Evolutionary conservation across 148 eudicot genomes (phyloP).

Genomic region (Pharnaceum exiguum): DNA sequence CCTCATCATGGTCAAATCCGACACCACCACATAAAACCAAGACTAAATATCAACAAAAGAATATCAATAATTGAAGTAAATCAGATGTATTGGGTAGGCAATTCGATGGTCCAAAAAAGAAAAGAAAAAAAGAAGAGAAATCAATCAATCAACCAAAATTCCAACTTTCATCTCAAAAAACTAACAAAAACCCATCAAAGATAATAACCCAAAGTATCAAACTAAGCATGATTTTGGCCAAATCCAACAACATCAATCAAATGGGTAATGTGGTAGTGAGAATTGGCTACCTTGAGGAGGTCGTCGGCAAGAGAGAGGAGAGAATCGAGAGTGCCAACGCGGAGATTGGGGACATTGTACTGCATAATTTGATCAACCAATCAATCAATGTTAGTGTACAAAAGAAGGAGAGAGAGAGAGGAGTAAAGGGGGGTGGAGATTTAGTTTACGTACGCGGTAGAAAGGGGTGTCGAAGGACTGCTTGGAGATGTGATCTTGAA

Average conservation of each 20-base stretch:
- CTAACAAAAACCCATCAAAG: neutral
- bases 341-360: conserved; percentile 97
- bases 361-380: conserved; percentile 28
- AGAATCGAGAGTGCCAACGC: conserved; percentile 90
- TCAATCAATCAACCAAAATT: no score
- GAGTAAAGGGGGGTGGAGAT: no score
- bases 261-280: neutral
- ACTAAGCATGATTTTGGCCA: neutral
- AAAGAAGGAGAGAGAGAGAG: neutral
- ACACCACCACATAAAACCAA: no score
- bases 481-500: conserved; percentile 84
- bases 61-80: no score
- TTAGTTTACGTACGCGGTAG: conserved; percentile 68
- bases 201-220: neutral
- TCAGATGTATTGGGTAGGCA: no score
- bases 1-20: neutral
- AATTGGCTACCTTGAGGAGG: conserved; percentile 57
- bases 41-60: no score
- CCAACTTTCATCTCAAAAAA: no score
- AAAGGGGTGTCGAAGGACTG: conserved; percentile 82
- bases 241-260: neutral
- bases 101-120: no score
- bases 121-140: no score
- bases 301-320: conserved; percentile 85
- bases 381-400: neutral